Base-by-base conservation (phyloP, 805 yeast species). In the Debaryomyces maramus region DNA sequence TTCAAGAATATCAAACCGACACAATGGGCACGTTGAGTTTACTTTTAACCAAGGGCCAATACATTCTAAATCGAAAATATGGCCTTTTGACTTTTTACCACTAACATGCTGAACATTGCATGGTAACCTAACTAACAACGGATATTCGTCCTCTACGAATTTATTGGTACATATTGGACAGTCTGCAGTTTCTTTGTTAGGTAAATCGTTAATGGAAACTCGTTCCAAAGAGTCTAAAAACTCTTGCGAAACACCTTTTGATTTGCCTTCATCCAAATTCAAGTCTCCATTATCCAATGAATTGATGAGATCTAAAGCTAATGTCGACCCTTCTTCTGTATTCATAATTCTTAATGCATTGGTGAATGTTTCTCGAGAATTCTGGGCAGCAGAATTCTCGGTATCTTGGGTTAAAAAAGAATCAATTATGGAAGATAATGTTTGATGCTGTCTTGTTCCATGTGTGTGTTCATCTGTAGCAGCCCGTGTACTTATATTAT, bases 31-130 rank as follows among this genome's bases (percentile, higher is more conserved):
- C 0, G 88, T 83, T 1, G 76, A 67, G 50, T 84, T 80, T 37
- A 80, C 67, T 46, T 79, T 77, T 38, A 91, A 69, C 98, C 98
- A 90, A 0, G 95, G 93, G 0, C 85, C 83, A 27, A 91, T 81
- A 58, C 97, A 90, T 50, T 91, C 97, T 47, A 89, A 68, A 57
- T 90, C 98, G 61, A 86, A 90, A 30, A 73, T 73, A 60, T 90
- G 98, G 26, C 69, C 73, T 33, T 55, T 63, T 11, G 56, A 40
- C 24, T 54, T 44, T 29, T 36, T 46, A 18, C 53, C 56, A 11
- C 52, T 48, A 3, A 34, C 43, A 11, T 43, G 45, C 35, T 60
- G 61, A 6, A 64, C 56, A 28, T 72, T 70, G 61, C 98, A 90
- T 5, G 84, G 83, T 18, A 90, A 69, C 49, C 75, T 69, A 13